Conservation (phyloP, 1,139 yeast genomes). For the Sugiyamaella paludigena region DNA sequence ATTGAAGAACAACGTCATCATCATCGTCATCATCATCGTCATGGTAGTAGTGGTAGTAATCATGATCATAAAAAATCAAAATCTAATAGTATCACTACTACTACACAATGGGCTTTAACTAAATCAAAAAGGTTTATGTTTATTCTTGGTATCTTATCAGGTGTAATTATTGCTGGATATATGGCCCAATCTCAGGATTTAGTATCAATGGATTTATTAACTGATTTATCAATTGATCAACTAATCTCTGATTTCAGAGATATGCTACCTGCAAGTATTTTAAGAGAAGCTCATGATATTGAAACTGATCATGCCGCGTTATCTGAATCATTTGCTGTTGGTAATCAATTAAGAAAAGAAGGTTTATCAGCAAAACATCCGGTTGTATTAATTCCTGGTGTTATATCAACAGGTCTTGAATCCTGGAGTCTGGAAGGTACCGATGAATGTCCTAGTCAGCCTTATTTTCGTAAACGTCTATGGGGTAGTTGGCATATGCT, state of each 20-base stretch:
- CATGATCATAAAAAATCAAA: background rate
- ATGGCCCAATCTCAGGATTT: conserved; percentile 52
- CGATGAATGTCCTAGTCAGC: conserved; percentile 75
- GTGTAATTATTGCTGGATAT: conserved; percentile 62
- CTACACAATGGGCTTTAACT: conserved; percentile 20
- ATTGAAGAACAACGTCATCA: conserved; percentile 8
- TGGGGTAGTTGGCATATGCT: conserved; percentile 99
- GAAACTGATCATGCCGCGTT: conserved; percentile 37
- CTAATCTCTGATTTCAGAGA: conserved; percentile 37
- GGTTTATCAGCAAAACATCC: conserved; percentile 62
- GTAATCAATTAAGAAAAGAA: conserved; percentile 57
- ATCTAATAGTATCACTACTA: too few relatives aligned
- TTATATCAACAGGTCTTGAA: conserved; percentile 90
- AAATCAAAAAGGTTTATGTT: conserved; percentile 39
- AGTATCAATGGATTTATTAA: conserved; percentile 49
- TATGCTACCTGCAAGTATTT: conserved; percentile 60
- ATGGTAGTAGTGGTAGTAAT: background rate
- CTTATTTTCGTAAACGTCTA: conserved; percentile 82
- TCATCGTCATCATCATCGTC: conserved; percentile 7
- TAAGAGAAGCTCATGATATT: conserved; percentile 58
- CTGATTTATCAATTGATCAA: conserved; percentile 53
- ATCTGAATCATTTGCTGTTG: conserved; percentile 84
- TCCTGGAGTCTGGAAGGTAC: conserved; percentile 82
- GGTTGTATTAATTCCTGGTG: conserved; percentile 93
- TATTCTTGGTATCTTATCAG: conserved; percentile 63